Evolutionary conservation across 495 filamentous ascomycete genomes (phyloP).

Genomic region (Xylaria longipes): DNA sequence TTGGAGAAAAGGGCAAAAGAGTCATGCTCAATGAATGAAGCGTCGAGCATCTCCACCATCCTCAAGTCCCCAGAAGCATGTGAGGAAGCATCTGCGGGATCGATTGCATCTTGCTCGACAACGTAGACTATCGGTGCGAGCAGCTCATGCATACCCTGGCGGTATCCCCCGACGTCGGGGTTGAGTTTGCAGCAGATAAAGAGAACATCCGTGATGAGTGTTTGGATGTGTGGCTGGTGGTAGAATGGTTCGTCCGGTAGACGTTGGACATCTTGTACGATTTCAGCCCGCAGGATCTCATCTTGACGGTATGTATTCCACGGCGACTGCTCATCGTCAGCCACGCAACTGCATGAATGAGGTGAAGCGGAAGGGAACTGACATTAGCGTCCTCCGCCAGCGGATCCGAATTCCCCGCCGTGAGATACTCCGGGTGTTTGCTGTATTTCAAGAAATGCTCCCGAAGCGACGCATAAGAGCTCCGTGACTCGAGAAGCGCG

Average conservation of each 20-base stretch:
- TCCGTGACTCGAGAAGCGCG: constrained; percentile 70
- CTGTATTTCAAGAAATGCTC: constrained; percentile 80
- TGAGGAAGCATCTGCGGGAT: constrained; percentile 34
- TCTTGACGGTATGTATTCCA: constrained; percentile 86
- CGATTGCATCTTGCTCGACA: constrained; percentile 79
- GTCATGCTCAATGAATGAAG: constrained; percentile 83
- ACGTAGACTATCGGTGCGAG: constrained; percentile 91
- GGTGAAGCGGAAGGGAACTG: constrained; percentile 39
- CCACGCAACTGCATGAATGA: not conserved
- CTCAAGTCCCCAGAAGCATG: constrained; percentile 46
- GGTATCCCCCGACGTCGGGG: constrained; percentile 79
- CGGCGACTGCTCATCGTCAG: constrained; percentile 69
- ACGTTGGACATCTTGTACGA: constrained; percentile 92
- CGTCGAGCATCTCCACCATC: constrained; percentile 72
- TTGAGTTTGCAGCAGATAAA: constrained; percentile 97
- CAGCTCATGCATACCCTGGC: constrained; percentile 97
- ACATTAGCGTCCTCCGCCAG: constrained; percentile 85
- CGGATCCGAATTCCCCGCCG: constrained; percentile 74
- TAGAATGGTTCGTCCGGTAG: constrained; percentile 94
- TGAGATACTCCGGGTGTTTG: constrained; percentile 79
- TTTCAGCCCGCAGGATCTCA: constrained; percentile 83
- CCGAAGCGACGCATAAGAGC: constrained; percentile 72
- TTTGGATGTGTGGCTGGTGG: constrained; percentile 77
- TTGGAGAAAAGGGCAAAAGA: constrained; percentile 83
- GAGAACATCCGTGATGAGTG: constrained; percentile 82